Conservation (phyloP, 164 flowering plant genomes). For the Macadamia integrifolia region DNA sequence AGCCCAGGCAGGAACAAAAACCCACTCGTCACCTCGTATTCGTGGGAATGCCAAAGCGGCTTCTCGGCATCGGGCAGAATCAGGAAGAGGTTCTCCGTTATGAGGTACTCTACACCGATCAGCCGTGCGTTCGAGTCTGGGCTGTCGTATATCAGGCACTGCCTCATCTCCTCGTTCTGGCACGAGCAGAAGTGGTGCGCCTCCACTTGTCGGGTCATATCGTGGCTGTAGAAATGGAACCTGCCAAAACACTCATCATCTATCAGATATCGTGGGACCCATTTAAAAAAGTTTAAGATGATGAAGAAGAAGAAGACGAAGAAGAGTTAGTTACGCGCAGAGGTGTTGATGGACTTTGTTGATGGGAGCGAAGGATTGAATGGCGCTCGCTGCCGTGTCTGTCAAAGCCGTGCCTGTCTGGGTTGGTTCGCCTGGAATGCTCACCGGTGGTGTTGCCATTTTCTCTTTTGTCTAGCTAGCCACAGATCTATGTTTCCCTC, state of each 20-base stretch:
- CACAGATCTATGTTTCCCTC: not conserved
- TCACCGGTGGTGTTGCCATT: not conserved
- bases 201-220: slow-evolving; percentile 88
- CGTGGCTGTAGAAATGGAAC: slow-evolving; percentile 71
- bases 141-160: slow-evolving; percentile 79
- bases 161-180: slow-evolving; percentile 84
- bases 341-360: slow-evolving; percentile 90
- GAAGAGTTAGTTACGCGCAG: slow-evolving; percentile 58
- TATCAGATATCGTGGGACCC: no score
- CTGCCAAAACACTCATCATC: slow-evolving; percentile 16
- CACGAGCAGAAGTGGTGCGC: slow-evolving; percentile 91
- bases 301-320: not conserved
- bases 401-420: slow-evolving; percentile 46
- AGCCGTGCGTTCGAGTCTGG: slow-evolving; percentile 50
- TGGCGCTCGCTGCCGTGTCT: slow-evolving; percentile 60
- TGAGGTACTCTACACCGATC: slow-evolving; percentile 75
- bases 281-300: not conserved
- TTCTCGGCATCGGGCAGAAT: slow-evolving; percentile 76
- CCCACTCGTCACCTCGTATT: slow-evolving; percentile 89
- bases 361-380: slow-evolving; percentile 68
- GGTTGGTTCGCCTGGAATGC: slow-evolving; percentile 65
- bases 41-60: slow-evolving; percentile 85
- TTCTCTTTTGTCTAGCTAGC: not conserved
- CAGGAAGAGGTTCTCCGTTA: slow-evolving; percentile 60
- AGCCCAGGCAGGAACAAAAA: slow-evolving; percentile 69